Conservation (phyloP, 164 flowering plant genomes). For the Vitis cinerea region DNA sequence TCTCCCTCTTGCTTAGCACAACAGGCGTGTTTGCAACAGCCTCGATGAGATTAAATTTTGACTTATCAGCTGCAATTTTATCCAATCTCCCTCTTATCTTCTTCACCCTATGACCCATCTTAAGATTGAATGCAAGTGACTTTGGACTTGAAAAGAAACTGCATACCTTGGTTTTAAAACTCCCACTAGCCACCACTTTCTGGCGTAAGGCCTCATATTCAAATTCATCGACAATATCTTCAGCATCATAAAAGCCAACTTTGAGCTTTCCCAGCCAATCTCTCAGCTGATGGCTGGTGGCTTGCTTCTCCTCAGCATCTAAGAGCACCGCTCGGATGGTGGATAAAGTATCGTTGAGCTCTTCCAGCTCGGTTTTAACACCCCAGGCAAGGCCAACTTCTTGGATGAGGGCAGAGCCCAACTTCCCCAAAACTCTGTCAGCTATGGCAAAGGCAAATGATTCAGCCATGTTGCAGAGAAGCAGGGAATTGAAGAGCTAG, state of each 20-base stretch:
- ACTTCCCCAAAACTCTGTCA: too few relatives aligned
- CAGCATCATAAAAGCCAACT: constrained; percentile 4
- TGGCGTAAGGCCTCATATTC: neutral
- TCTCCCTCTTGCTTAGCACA: neutral
- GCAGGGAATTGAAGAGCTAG: too few relatives aligned
- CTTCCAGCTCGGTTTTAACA: constrained; percentile 3
- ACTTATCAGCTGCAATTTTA: constrained; percentile 12
- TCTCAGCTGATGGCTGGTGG: neutral
- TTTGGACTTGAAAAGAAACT: constrained; percentile 5
- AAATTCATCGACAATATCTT: constrained; percentile 8
- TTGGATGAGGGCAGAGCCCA: too few relatives aligned
- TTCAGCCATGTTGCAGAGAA: too few relatives aligned
- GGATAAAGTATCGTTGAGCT: constrained; percentile 5
- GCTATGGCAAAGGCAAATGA: too few relatives aligned
- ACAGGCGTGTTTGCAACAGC: neutral
- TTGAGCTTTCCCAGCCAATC: constrained; percentile 14
- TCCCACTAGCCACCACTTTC: too few relatives aligned
- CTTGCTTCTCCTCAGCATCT: constrained; percentile 25
- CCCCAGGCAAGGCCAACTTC: constrained; percentile 1
- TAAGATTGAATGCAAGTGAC: neutral
- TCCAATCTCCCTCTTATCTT: constrained; percentile 8
- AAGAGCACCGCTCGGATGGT: constrained; percentile 14
- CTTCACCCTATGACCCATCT: constrained; percentile 17
- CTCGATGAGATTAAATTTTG: constrained; percentile 8
- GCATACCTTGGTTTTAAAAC: neutral